These are phyloP conservation scores for Cryptosporidium baileyi DNA, from an alignment of 169 alveolate species.

Conservation along the genomic window DNA sequence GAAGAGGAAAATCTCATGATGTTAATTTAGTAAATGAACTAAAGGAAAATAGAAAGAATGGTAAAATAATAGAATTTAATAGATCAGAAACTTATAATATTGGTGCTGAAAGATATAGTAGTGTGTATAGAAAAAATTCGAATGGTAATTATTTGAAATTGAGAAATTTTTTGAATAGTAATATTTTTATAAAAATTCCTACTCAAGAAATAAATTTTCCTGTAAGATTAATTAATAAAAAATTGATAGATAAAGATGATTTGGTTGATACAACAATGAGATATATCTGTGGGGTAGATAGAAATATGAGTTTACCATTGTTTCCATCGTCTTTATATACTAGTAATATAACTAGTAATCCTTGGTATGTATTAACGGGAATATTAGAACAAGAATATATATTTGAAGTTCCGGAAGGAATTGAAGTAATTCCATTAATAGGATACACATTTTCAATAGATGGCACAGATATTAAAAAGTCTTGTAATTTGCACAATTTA, in stretches of 20 bases:
- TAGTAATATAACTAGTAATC: conserved; percentile 23
- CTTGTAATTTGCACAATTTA: conserved; percentile 8
- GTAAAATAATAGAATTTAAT: neutral
- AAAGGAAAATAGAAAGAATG: neutral
- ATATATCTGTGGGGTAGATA: conserved; percentile 41
- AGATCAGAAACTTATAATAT: conserved; percentile 40
- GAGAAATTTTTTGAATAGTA: conserved; percentile 2
- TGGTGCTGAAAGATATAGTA: neutral
- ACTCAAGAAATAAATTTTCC: neutral
- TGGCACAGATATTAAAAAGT: neutral
- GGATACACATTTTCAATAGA: conserved; percentile 45
- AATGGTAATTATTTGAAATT: neutral
- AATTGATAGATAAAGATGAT: conserved; percentile 9
- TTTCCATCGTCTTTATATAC: conserved; percentile 57
- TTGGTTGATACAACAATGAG: conserved; percentile 43
- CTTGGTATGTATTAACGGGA: conserved; percentile 50
- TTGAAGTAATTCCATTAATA: conserved; percentile 37
- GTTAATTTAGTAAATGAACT: neutral
- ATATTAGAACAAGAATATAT: conserved; percentile 5
- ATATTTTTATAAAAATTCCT: neutral
- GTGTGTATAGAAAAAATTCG: neutral
- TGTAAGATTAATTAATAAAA: neutral
- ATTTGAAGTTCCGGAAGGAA: conserved; percentile 59
- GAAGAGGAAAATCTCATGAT: conserved; percentile 59
- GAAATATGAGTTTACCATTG: neutral